Evolutionary conservation across 768 basidiomycete species (phyloP).

Genomic region (Clathrus columnatus): DNA sequence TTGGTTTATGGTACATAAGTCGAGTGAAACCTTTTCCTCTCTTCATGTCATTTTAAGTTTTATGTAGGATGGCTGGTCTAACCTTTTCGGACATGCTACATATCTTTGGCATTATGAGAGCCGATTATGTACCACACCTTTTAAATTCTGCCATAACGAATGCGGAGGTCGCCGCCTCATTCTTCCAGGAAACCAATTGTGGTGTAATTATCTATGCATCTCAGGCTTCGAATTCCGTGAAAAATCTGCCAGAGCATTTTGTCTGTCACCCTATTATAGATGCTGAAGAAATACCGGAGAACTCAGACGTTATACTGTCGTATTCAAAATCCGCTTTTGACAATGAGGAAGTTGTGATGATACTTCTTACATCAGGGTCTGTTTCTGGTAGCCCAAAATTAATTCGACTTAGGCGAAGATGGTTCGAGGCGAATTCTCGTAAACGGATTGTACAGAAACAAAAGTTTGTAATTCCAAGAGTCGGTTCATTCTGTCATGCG

Average conservation of each 20-base stretch:
- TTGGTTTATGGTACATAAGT: slow-evolving; percentile 60
- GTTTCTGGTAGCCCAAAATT: background rate
- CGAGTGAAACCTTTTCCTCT: background rate
- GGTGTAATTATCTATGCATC: slow-evolving; percentile 54
- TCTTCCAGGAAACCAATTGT: slow-evolving; percentile 52
- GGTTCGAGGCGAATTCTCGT: background rate
- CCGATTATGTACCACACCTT: slow-evolving; percentile 68
- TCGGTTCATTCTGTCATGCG: background rate
- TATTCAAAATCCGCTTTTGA: background rate
- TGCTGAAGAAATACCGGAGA: background rate
- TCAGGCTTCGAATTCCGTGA: background rate
- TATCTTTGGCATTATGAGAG: slow-evolving; percentile 66
- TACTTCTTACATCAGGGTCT: background rate
- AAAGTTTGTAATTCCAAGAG: background rate
- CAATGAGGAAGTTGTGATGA: background rate
- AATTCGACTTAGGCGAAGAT: background rate
- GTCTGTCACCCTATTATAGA: background rate
- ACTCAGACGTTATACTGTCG: background rate
- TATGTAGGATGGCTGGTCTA: slow-evolving; percentile 61
- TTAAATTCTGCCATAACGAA: slow-evolving; percentile 35
- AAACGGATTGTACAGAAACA: background rate
- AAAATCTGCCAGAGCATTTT: background rate
- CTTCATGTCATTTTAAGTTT: background rate
- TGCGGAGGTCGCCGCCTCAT: slow-evolving; percentile 59
- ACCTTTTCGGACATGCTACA: slow-evolving; percentile 65